A percentile compares a stretch with the other conserved stretches of the same genome.
phyloP scores from a whole-genome alignment of 2,329 filamentous ascomycete genomes.

The Xylariaceae sp. region DNA sequence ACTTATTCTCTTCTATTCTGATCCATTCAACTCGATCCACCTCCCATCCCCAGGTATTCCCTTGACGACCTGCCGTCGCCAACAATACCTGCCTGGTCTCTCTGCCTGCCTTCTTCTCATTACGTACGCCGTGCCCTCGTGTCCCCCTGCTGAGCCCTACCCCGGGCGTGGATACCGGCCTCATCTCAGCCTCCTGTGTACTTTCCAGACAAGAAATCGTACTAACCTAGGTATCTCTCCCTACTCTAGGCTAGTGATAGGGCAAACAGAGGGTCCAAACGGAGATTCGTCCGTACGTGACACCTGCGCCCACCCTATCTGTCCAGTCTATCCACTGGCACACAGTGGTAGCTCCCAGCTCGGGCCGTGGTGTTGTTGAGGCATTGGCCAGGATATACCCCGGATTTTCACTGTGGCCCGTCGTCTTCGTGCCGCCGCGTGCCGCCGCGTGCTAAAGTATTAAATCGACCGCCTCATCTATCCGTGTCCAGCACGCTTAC shows the following conservation, averaged over 20 bases:
- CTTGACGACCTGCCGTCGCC: background rate
- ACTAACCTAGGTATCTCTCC: conserved; percentile 3
- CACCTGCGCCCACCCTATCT: background rate
- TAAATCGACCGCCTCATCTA: conserved; percentile 6
- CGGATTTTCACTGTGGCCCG: conserved; percentile 2
- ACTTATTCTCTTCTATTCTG: background rate
- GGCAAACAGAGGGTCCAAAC: conserved; percentile 7
- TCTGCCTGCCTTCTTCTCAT: conserved; percentile 1
- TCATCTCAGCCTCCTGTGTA: conserved; percentile 18
- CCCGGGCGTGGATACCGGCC: conserved; percentile 15
- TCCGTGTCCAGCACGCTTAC: background rate
- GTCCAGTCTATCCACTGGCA: conserved; percentile 1
- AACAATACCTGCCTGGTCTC: background rate
- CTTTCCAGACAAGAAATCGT: background rate
- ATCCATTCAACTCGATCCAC: too few relatives aligned
- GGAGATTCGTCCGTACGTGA: conserved; percentile 2
- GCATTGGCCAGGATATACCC: conserved; percentile 5
- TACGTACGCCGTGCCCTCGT: background rate
- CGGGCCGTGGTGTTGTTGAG: conserved; percentile 2
- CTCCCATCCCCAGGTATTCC: background rate
- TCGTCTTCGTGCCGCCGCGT: background rate
- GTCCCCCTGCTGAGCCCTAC: conserved; percentile 11
- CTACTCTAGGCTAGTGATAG: conserved; percentile 9
- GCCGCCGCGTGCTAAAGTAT: background rate
- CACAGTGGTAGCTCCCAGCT: conserved; percentile 5